Percentiles rank a stretch among this genome's conserved stretches.
Evolutionary conservation across 495 filamentous ascomycete species (phyloP).

Genomic region (Neurospora terricola): DNA sequence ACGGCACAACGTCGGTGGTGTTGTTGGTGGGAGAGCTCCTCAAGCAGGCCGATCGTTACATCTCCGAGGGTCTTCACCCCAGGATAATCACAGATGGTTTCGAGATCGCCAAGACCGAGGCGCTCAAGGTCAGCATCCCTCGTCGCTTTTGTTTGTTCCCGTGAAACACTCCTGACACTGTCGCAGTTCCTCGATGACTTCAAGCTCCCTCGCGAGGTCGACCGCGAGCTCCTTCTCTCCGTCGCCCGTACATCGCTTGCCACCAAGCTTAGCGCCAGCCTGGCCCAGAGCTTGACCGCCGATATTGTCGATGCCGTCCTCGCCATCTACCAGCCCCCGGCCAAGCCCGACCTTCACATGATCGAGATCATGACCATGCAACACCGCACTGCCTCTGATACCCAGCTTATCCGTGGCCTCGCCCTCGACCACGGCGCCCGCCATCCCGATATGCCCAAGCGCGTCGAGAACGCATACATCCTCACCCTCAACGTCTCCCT

Average conservation of each 20-base stretch:
- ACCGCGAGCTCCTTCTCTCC: constrained; percentile 86
- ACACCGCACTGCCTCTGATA: constrained; percentile 91
- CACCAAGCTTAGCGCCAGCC: constrained; percentile 79
- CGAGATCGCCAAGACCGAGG: constrained; percentile 89
- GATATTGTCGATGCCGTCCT: constrained; percentile 93
- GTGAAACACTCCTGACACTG: constrained; percentile 8
- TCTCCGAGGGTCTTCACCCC: constrained; percentile 89
- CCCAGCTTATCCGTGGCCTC: constrained; percentile 85
- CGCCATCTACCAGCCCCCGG: constrained; percentile 78
- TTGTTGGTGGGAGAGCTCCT: constrained; percentile 90
- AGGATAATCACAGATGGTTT: constrained; percentile 96
- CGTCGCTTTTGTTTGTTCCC: background rate
- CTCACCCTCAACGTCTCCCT: constrained; percentile 92
- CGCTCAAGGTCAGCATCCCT: constrained; percentile 58
- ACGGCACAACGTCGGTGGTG: constrained; percentile 95
- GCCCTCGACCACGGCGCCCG: constrained; percentile 92
- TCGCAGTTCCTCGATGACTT: constrained; percentile 84
- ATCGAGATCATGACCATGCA: constrained; percentile 99
- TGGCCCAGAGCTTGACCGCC: constrained; percentile 85
- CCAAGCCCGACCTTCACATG: constrained; percentile 97
- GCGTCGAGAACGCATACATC: constrained; percentile 90
- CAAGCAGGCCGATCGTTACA: constrained; percentile 94
- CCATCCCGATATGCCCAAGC: constrained; percentile 97
- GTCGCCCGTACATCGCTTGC: constrained; percentile 91
- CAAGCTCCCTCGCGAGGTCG: constrained; percentile 77